These are phyloP conservation scores for Saposhnikovia divaricata DNA, from an alignment of 129 eudicot genomes.

Conservation along the genomic window DNA sequence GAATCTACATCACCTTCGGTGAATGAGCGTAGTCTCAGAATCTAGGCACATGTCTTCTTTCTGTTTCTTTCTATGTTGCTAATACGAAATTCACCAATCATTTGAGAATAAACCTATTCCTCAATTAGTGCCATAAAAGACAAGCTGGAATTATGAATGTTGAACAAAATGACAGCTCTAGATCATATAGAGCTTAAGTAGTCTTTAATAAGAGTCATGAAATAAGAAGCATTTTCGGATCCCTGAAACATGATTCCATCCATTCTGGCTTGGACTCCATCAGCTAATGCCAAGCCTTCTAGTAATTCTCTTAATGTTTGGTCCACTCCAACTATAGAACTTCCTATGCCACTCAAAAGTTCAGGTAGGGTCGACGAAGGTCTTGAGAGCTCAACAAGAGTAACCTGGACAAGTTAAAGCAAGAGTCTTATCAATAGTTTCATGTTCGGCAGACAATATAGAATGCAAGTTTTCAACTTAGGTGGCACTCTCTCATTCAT, in stretches of 20 bases:
- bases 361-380: slow-evolving; percentile 57
- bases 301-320: slow-evolving; percentile 41
- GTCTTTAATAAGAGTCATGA: slow-evolving; percentile 45
- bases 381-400: slow-evolving; percentile 68
- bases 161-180: slow-evolving; percentile 1
- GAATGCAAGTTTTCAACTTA: not conserved
- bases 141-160: not conserved
- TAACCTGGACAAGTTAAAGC: slow-evolving; percentile 40
- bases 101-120: not conserved
- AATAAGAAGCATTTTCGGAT: slow-evolving; percentile 39
- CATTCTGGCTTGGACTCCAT: slow-evolving; percentile 83
- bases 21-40: not conserved
- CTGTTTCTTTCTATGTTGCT: not conserved
- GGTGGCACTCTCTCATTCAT: not conserved
- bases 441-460: not conserved
- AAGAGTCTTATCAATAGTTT: not conserved
- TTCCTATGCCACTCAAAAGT: slow-evolving; percentile 48
- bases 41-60: not conserved
- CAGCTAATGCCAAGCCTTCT: slow-evolving; percentile 32
- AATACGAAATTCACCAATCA: not conserved
- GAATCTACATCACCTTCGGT: not conserved
- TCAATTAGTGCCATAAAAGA: not conserved
- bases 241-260: slow-evolving; percentile 69
- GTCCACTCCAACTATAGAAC: slow-evolving; percentile 50
- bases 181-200: slow-evolving; percentile 39